These are phyloP conservation scores for Gossypium schwendimanii DNA, from an alignment of 441 rosid species.

Conservation along the genomic window DNA sequence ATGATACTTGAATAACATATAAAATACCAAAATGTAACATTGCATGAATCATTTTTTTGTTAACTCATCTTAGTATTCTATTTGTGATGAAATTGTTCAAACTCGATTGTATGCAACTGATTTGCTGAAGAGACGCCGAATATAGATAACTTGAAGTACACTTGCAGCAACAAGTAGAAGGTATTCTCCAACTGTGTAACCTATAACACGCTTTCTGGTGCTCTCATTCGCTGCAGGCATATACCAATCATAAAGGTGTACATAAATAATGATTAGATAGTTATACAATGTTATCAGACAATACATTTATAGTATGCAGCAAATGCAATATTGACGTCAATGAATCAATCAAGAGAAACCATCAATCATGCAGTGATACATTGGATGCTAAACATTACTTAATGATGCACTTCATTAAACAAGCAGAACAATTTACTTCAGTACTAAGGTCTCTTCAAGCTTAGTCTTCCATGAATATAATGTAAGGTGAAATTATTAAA, in stretches of 20 bases:
- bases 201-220: conserved; percentile 73
- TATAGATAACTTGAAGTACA: conserved; percentile 65
- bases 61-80: background rate
- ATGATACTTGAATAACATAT: background rate
- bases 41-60: background rate
- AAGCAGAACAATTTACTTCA: background rate
- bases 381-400: background rate
- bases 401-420: background rate
- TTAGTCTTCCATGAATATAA: background rate
- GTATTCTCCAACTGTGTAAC: conserved; percentile 78
- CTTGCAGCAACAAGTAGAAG: conserved; percentile 64
- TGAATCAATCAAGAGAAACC: background rate
- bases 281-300: background rate
- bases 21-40: background rate
- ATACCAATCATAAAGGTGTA: background rate
- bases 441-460: background rate
- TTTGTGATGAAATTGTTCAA: conserved; percentile 20
- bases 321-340: background rate
- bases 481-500: background rate
- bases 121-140: conserved; percentile 92
- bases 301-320: background rate
- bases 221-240: conserved; percentile 79
- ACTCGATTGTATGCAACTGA: conserved; percentile 84
- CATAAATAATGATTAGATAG: background rate
- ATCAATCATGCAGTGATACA: background rate